Conservation (phyloP, 495 filamentous ascomycete species). For the Aspergillus haitiensis region DNA sequence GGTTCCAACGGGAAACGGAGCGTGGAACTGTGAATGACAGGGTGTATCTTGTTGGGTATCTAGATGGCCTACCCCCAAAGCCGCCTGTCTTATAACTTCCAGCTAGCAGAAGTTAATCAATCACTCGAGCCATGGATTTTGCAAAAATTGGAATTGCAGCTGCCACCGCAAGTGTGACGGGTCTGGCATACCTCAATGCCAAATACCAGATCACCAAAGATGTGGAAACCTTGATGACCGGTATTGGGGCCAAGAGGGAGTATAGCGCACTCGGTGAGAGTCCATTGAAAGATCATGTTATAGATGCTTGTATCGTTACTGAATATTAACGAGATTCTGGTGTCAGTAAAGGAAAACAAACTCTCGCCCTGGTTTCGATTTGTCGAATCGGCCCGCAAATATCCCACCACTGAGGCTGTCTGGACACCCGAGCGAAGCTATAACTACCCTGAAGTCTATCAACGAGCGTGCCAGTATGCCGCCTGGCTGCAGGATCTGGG, state of each 20-base stretch:
- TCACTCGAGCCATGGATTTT: no score
- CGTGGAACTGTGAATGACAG: no score
- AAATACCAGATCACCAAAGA: background rate
- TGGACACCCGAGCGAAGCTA: conserved; percentile 1
- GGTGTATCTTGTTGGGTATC: no score
- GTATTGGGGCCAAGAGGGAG: background rate
- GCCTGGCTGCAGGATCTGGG: no score
- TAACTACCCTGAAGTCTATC: background rate
- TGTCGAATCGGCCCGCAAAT: background rate
- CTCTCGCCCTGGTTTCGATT: conserved; percentile 4
- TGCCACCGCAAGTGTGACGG: background rate
- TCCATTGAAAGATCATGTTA: background rate
- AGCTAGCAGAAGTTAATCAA: no score
- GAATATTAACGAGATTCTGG: background rate
- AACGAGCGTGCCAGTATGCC: no score
- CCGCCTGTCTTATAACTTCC: no score
- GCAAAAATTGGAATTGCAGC: no score
- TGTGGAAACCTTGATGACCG: background rate
- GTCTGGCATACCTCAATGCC: background rate
- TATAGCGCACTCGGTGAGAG: background rate
- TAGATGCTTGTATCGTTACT: background rate
- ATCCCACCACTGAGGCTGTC: background rate
- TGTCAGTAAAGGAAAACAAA: background rate
- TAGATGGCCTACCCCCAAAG: no score
- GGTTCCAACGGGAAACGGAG: no score